phyloP scores from a whole-genome alignment of 2,329 filamentous ascomycete genomes.

The Chalaropsis ovoidea region DNA sequence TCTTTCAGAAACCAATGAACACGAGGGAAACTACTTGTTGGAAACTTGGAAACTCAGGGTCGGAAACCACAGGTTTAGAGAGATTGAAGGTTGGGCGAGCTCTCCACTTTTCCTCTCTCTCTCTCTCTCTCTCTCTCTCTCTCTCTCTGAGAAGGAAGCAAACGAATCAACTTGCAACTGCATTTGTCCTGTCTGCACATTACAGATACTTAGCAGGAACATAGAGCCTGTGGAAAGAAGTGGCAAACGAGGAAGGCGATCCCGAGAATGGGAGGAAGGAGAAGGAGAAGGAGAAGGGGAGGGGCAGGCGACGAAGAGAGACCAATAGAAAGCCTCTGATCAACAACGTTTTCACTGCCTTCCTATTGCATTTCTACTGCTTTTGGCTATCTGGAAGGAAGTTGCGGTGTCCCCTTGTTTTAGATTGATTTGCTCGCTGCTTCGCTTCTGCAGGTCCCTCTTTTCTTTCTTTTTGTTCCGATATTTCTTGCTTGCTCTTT shows the following conservation, averaged over 20 bases:
- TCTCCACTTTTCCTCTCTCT: background rate
- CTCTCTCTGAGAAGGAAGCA: too few relatives aligned
- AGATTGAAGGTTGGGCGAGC: background rate
- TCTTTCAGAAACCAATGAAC: background rate
- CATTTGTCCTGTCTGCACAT: too few relatives aligned
- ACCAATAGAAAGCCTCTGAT: background rate
- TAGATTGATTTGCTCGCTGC: background rate
- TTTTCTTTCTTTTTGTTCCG: background rate
- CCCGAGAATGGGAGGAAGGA: background rate
- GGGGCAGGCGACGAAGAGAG: background rate
- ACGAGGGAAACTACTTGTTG: background rate
- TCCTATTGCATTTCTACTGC: background rate
- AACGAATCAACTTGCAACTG: too few relatives aligned
- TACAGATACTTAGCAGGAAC: background rate
- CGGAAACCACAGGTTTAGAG: background rate
- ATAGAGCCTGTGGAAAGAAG: background rate
- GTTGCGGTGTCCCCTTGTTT: background rate
- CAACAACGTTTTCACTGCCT: background rate
- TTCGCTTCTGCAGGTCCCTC: constrained; percentile 15
- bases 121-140: too few relatives aligned
- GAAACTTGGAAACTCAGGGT: too few relatives aligned
- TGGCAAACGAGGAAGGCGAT: background rate
- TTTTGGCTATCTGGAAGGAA: background rate
- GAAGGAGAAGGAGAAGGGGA: too few relatives aligned
- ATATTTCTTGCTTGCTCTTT: background rate